Evolutionary conservation across 2,329 filamentous ascomycete genomes (phyloP), one percentile per base, ranked within the genome.

Genomic region (Teratosphaeria pseudoeucalypti): DNA sequence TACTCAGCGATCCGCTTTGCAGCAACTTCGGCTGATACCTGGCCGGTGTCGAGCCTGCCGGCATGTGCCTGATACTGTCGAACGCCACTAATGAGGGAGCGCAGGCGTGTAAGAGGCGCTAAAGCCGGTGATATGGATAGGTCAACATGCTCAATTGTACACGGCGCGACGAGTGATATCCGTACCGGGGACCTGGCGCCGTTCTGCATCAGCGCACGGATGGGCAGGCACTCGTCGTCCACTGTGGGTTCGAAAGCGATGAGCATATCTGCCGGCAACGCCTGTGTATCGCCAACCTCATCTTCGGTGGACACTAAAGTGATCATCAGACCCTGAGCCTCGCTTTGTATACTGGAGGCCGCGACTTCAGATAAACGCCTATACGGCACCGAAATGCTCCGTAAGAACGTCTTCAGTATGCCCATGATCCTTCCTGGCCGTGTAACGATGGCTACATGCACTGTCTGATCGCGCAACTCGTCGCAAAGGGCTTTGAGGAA

Each of bases 141-240:
- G 58, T 78, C 72, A 55, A 78, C 72, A 62, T 80, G 78, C 58
- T 78, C 75, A 3, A 78, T 65, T 0, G 76, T 71, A 43, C 70
- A 66, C 1, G 76, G 74, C 34, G 77, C 72, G 1, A 78, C 73
- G 1, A 78, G 64, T 27, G 73, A 71, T 7, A 54, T 16, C 7
- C 27, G 27, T 16, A 54, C 12, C 7, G 53, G 3, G 7, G 16
- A 11, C 7, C 27, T 16, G 7, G 6, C 23, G 6, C 19, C 27
- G 1, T n/a, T 54, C 34, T 54, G 53, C 10, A 78, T 62, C 3
- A 77, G 55, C 43, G 65, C 58, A 4, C 64, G 6, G 6, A 34
- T 34, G 7, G 47, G 27, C 27, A 63, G 53, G 19, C 62, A 43
- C 6, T 62, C 62, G 34, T 60, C 58, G 26, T n/a, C 64, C 53